These are phyloP conservation scores for Orbilia blumenaviensis DNA, from an alignment of 2,329 filamentous ascomycete genomes.

Conservation along the genomic window DNA sequence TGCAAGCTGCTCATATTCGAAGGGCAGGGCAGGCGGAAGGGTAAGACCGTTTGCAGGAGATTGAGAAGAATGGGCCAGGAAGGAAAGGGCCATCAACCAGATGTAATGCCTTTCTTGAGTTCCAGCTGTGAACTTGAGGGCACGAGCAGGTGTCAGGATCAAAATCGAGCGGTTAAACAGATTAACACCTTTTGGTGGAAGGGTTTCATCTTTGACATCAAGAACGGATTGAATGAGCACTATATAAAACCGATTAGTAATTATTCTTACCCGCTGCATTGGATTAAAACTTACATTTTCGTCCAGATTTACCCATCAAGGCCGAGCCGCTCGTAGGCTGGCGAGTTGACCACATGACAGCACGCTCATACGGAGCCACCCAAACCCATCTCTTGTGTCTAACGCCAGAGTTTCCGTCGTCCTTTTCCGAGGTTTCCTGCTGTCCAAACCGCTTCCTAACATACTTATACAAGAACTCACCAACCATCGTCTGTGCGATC, in stretches of 20 bases:
- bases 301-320: slow-evolving; percentile 89
- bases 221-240: slow-evolving; percentile 95
- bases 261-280: neutral
- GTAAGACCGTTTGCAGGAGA: slow-evolving; percentile 77
- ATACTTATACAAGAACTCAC: slow-evolving; percentile 96
- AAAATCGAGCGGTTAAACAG: slow-evolving; percentile 93
- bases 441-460: slow-evolving; percentile 86
- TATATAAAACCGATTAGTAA: slow-evolving; percentile 61
- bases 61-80: slow-evolving; percentile 88
- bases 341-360: slow-evolving; percentile 98
- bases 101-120: slow-evolving; percentile 87
- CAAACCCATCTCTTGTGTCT: slow-evolving; percentile 97
- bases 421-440: slow-evolving; percentile 66
- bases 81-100: slow-evolving; percentile 93
- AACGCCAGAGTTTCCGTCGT: slow-evolving; percentile 74
- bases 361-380: slow-evolving; percentile 94
- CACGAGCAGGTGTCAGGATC: slow-evolving; percentile 90
- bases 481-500: slow-evolving; percentile 97
- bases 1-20: slow-evolving; percentile 59
- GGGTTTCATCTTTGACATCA: slow-evolving; percentile 94
- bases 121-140: slow-evolving; percentile 90
- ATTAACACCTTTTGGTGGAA: slow-evolving; percentile 72
- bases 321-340: slow-evolving; percentile 89
- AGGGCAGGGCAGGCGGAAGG: slow-evolving; percentile 66
- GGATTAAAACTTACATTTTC: slow-evolving; percentile 77